Evolutionary conservation across 78 protist genomes (phyloP).

Genomic region (Speleostelium caveatum): DNA sequence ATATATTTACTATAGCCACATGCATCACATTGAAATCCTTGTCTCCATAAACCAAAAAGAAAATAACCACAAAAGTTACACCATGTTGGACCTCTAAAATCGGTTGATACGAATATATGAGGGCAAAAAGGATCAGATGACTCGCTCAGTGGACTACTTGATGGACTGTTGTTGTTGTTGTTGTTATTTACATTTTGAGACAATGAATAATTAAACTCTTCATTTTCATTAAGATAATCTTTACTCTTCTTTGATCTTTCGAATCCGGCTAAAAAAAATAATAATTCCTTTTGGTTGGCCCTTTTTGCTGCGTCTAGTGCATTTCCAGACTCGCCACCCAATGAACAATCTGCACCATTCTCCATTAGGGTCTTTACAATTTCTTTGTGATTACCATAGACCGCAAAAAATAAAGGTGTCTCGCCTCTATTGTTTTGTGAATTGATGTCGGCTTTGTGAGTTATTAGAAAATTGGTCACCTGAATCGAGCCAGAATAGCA

Average conservation of each 20-base stretch:
- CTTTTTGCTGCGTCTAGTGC: constrained; percentile 27
- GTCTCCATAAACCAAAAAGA: constrained; percentile 51
- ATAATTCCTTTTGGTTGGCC: constrained; percentile 31
- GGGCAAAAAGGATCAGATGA: constrained; percentile 47
- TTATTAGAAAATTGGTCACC: constrained; percentile 19
- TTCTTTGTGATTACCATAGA: constrained; percentile 24
- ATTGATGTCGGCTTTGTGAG: constrained; percentile 29
- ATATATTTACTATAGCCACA: too few species aligned
- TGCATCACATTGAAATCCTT: constrained; percentile 55
- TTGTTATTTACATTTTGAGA: neutral
- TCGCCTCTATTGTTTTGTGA: constrained; percentile 66
- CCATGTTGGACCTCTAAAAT: constrained; percentile 49
- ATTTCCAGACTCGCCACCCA: constrained; percentile 54
- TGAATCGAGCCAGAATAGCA: constrained; percentile 22
- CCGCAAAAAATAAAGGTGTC: constrained; percentile 58
- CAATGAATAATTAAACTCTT: neutral
- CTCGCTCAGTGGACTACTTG: neutral
- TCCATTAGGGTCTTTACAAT: constrained; percentile 34
- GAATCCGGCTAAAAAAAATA: constrained; percentile 21
- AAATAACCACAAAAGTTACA: constrained; percentile 52
- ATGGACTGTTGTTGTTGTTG: neutral
- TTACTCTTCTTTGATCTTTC: neutral
- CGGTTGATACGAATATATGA: constrained; percentile 51
- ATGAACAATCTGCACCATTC: constrained; percentile 41
- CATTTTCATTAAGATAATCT: neutral